A percentile compares a stretch with the other conserved stretches of the same genome.
Evolutionary conservation across 2,329 filamentous ascomycete species (phyloP).

Genomic region (Verticillium nubilum): DNA sequence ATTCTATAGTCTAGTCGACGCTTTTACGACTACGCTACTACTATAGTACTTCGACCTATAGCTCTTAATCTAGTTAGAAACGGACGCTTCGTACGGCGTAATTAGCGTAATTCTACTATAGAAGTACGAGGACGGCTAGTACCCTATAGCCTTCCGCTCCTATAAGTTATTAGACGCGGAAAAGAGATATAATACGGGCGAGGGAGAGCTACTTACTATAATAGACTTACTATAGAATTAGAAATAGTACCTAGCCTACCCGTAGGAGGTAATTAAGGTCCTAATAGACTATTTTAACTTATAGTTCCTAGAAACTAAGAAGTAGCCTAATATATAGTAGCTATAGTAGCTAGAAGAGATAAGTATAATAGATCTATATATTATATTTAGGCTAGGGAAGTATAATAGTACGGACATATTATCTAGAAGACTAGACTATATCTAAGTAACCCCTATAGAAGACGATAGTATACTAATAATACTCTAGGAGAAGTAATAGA

Average conservation of each 20-base stretch:
- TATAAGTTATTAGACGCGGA: constrained; percentile 1
- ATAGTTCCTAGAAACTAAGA: not conserved
- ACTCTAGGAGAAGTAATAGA: too few relatives aligned
- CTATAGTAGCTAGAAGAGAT: too few relatives aligned
- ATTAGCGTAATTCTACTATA: not conserved
- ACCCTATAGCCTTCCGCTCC: constrained; percentile 4
- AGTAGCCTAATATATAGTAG: not conserved
- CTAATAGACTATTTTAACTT: not conserved
- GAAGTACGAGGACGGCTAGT: constrained; percentile 1
- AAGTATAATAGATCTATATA: too few relatives aligned
- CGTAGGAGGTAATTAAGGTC: constrained; percentile 1
- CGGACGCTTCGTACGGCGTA: not conserved
- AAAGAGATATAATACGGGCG: constrained; percentile 10
- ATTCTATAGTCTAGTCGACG: not conserved
- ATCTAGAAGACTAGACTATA: too few relatives aligned
- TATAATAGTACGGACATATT: too few relatives aligned
- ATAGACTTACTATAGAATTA: constrained; percentile 4
- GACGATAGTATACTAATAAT: too few relatives aligned
- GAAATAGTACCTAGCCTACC: not conserved
- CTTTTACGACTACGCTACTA: not conserved
- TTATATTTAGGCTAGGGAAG: too few relatives aligned
- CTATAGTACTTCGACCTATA: not conserved
- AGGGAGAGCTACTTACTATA: constrained; percentile 7
- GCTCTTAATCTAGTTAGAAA: constrained; percentile 1
- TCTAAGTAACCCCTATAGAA: too few relatives aligned